Base-by-base conservation (phyloP, 345 rosid genomes). In the Orychophragmus violaceus region DNA sequence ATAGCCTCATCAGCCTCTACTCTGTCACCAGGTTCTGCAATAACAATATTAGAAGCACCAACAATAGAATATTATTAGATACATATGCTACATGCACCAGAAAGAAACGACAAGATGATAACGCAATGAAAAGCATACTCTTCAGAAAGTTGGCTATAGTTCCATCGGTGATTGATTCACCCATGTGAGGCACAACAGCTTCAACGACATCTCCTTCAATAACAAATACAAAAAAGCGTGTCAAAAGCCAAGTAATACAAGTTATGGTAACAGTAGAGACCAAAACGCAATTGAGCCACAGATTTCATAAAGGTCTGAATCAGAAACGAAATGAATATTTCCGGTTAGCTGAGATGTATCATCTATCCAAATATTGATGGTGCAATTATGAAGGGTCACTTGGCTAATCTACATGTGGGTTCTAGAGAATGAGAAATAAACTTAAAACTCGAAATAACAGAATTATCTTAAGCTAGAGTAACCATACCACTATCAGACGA, bases 101-200 rank as follows among this genome's bases (percentile, higher is more conserved):
- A 39, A 62, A 24, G 21, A 59, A 61, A 27, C 11, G 21, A 49
- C 19, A 46, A 28, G 28, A 28, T 53, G 57, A 66, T 22, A 79
- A 18, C 10, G 25, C 33, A 50, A 59, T 25, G 25, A 35, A 61
- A 33, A 25, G 0, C 85, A 60, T 89, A 89, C 96, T 77, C 72
- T 87, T 89, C 74, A 89, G 77, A 74, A 89, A 83, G 49, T 25
- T 83, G 39, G 93, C 93, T 53, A 89, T 50, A 19, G 96, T 89
- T 50, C 96, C 96, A 81, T 89, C 96, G 14, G 86, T 85, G 65
- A 89, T 89, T 33, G 96, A 89, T 89, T 89, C 96, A 60, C 93
- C 96, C 96, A 89, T 89, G 71, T 81, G 82, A 70, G 96, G 96
- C 50, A 89, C 96, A 66, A 89, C 85, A 68, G 81, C 93, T 46